Evolutionary conservation across 2,329 filamentous ascomycete species (phyloP).

Genomic region (Calonectria fujianensis): DNA sequence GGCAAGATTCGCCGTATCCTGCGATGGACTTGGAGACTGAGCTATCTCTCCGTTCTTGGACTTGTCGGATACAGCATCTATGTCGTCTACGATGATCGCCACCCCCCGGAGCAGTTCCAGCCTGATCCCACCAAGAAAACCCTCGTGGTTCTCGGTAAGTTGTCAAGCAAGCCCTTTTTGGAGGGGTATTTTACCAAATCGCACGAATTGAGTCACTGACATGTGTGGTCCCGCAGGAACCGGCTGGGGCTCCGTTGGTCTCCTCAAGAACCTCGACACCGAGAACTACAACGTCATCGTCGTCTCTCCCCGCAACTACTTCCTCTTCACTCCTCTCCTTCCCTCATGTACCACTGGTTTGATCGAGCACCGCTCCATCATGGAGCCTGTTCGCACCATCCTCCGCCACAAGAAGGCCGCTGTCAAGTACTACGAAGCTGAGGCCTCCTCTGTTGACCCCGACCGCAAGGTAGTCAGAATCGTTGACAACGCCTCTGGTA

Average conservation of each 20-base stretch:
- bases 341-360: constrained; percentile 98
- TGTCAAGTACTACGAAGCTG: constrained; percentile 98
- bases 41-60: constrained; percentile 83
- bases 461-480: constrained; percentile 92
- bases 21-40: constrained; percentile 88
- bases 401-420: constrained; percentile 94
- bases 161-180: constrained; percentile 23
- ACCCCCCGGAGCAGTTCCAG: constrained; percentile 86
- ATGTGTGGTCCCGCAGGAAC: constrained; percentile 77
- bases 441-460: constrained; percentile 95
- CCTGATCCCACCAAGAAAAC: constrained; percentile 96
- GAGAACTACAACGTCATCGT: constrained; percentile 99
- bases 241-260: constrained; percentile 95
- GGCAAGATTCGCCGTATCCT: constrained; percentile 81
- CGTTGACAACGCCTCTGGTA: constrained; percentile 93
- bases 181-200: constrained; percentile 16
- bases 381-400: constrained; percentile 98
- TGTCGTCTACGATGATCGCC: constrained; percentile 86
- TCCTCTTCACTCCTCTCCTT: constrained; percentile 98
- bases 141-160: constrained; percentile 91
- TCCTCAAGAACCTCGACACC: constrained; percentile 98
- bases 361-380: constrained; percentile 99
- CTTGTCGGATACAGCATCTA: constrained; percentile 84
- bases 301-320: constrained; percentile 99
- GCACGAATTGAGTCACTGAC: constrained; percentile 50